phyloP scores from a whole-genome alignment of 139 green algal genomes.

The Coelastrella sp. region DNA sequence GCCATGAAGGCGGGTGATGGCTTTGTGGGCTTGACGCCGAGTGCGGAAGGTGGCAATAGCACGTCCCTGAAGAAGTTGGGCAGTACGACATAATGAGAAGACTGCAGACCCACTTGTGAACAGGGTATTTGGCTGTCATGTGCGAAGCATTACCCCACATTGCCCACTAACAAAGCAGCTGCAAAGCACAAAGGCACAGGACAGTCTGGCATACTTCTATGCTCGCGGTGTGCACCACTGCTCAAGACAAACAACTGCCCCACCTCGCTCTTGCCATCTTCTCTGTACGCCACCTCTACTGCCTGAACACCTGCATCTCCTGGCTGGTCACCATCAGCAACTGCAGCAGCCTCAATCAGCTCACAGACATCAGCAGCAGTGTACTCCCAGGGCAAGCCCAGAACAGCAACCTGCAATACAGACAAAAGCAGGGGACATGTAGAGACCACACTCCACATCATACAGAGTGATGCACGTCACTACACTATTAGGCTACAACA shows the following conservation, averaged over 20 bases:
- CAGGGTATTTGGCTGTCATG: no score
- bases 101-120: no score
- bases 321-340: neutral
- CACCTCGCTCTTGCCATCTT: slow-evolving; percentile 51
- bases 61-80: slow-evolving; percentile 30
- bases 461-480: no score
- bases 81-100: neutral
- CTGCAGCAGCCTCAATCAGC: slow-evolving; percentile 36
- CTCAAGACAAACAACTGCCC: no score
- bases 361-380: slow-evolving; percentile 42
- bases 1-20: slow-evolving; percentile 44
- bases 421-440: no score
- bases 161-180: no score
- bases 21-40: slow-evolving; percentile 18
- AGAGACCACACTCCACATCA: no score
- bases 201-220: no score
- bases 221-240: no score
- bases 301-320: slow-evolving; percentile 17
- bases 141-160: no score
- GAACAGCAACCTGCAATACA: slow-evolving; percentile 47
- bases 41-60: slow-evolving; percentile 34
- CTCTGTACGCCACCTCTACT: slow-evolving; percentile 47
- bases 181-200: no score
- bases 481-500: no score
- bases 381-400: slow-evolving; percentile 54